These are phyloP conservation scores for Candida fluviatilis DNA, from an alignment of 805 yeast genomes.

Conservation along the genomic window DNA sequence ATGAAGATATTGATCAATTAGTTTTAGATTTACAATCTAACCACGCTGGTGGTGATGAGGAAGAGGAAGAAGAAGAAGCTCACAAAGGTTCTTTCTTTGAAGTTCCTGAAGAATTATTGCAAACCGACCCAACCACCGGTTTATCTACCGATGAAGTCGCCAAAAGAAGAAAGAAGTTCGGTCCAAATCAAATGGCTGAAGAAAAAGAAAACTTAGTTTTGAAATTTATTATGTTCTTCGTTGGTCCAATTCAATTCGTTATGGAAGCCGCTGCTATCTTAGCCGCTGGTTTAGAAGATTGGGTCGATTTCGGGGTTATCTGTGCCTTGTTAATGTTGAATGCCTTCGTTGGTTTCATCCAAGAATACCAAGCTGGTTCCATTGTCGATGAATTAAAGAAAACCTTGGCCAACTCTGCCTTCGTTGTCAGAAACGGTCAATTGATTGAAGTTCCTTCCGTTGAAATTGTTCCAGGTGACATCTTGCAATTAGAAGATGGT, in stretches of 20 bases:
- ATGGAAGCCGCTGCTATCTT: conserved; percentile 95
- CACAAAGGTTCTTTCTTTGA: conserved; percentile 48
- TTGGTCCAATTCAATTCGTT: conserved; percentile 95
- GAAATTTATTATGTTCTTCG: conserved; percentile 82
- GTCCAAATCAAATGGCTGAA: conserved; percentile 88
- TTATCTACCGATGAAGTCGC: conserved; percentile 71
- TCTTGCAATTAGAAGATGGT: conserved; percentile 90
- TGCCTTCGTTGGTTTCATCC: conserved; percentile 93
- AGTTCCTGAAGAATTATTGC: conserved; percentile 80
- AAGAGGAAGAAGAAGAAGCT: conserved; percentile 48
- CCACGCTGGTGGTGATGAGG: conserved; percentile 47
- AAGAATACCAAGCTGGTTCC: conserved; percentile 97
- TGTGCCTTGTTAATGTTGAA: conserved; percentile 81
- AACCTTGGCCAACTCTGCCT: conserved; percentile 87
- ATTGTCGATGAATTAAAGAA: conserved; percentile 95
- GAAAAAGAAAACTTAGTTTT: conserved; percentile 75
- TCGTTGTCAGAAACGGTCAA: conserved; percentile 78
- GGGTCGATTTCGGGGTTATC: conserved; percentile 99
- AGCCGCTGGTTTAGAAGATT: conserved; percentile 95
- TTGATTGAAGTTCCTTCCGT: conserved; percentile 71
- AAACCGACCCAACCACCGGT: conserved; percentile 79
- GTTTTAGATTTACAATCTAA: conserved; percentile 75
- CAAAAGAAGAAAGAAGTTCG: conserved; percentile 85
- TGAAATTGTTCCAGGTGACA: conserved; percentile 94
- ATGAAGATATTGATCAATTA: conserved; percentile 57